Percentiles rank a stretch among this genome's conserved stretches.
Evolutionary conservation across 2,329 filamentous ascomycete species (phyloP).

Genomic region (Aspergillus aculeatus): DNA sequence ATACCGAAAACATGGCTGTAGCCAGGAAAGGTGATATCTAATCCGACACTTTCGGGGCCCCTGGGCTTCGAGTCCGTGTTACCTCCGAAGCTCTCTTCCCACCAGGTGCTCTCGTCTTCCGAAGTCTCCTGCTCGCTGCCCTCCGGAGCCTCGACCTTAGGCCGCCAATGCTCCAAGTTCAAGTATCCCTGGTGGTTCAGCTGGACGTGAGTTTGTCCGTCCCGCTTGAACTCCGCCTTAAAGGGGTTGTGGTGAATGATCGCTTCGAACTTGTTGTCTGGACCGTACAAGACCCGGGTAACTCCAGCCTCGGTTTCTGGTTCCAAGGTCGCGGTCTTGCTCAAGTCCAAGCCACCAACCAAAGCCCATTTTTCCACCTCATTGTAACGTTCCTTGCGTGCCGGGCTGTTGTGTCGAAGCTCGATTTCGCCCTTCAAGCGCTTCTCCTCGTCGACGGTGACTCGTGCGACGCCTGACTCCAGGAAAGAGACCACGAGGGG

Average conservation of each 20-base stretch:
- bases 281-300: constrained; percentile 75
- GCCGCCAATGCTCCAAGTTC: constrained; percentile 94
- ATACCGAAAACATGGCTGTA: constrained; percentile 94
- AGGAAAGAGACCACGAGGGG: constrained; percentile 86
- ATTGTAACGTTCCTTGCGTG: constrained; percentile 90
- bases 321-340: constrained; percentile 68
- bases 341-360: constrained; percentile 73
- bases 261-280: constrained; percentile 72
- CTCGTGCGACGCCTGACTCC: constrained; percentile 80
- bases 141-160: constrained; percentile 70
- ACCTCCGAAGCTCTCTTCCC: constrained; percentile 94
- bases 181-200: constrained; percentile 87
- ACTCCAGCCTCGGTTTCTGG: constrained; percentile 65
- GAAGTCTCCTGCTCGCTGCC: constrained; percentile 47
- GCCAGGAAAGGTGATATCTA: constrained; percentile 89
- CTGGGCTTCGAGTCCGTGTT: constrained; percentile 95
- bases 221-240: constrained; percentile 78
- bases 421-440: constrained; percentile 85
- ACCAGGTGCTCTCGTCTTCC: constrained; percentile 79
- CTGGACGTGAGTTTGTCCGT: constrained; percentile 77
- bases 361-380: constrained; percentile 84
- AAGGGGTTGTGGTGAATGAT: constrained; percentile 82
- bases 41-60: constrained; percentile 84
- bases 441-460: constrained; percentile 89
- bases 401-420: constrained; percentile 77